Percentiles rank a stretch among this genome's conserved stretches.
Evolutionary conservation across 345 rosid species (phyloP).

Genomic region (Boechera stricta): DNA sequence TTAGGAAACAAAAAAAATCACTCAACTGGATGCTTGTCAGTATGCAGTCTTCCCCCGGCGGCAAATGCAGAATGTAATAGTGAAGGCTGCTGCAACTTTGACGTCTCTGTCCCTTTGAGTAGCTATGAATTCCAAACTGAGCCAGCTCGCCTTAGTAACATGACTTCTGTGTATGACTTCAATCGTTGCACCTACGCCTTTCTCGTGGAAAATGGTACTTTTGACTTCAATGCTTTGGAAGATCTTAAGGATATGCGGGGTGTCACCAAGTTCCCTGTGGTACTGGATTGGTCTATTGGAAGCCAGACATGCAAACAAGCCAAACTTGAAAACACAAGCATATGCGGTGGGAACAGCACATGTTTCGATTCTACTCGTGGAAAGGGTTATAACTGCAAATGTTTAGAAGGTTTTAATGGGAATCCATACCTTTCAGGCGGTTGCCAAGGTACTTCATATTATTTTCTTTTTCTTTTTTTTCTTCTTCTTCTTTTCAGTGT

Average conservation of each 20-base stretch:
- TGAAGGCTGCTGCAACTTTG: constrained; percentile 40
- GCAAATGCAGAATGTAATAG: constrained; percentile 32
- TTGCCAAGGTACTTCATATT: constrained; percentile 27
- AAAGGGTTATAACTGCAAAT: not conserved
- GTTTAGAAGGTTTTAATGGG: not conserved
- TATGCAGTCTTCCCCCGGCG: not conserved
- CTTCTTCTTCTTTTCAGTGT: not conserved
- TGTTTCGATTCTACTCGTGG: not conserved
- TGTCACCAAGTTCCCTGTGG: not conserved
- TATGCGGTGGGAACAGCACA: not conserved
- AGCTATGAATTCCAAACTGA: no score
- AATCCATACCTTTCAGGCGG: constrained; percentile 18
- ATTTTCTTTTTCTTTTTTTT: not conserved
- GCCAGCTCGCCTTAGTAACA: no score
- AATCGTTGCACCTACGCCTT: constrained; percentile 33
- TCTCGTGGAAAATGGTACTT: constrained; percentile 29
- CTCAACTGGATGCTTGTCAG: not conserved
- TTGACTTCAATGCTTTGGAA: not conserved
- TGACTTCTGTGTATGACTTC: no score
- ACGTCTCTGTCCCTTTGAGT: no score
- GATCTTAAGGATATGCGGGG: not conserved
- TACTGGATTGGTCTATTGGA: constrained; percentile 32
- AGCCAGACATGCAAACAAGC: not conserved
- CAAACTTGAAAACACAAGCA: not conserved
- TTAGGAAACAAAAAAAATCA: fast-evolving